phyloP scores from a whole-genome alignment of 345 rosid species.

The Populus pruinosa region DNA sequence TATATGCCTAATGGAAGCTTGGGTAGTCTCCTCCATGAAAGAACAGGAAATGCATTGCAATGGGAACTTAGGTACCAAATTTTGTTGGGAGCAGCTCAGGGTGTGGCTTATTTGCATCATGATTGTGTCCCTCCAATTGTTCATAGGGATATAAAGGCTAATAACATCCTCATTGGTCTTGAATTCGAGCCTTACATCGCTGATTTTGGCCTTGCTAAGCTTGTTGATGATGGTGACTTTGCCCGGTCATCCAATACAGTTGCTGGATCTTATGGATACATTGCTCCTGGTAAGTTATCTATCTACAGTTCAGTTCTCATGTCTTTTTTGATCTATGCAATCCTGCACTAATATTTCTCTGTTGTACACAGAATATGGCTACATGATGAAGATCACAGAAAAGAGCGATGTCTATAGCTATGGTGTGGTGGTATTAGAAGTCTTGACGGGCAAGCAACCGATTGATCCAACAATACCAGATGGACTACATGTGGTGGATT shows the following conservation, averaged over 20 bases:
- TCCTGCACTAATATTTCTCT: not conserved
- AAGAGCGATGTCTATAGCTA: constrained; percentile 95
- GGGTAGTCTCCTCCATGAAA: constrained; percentile 82
- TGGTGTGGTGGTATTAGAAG: constrained; percentile 80
- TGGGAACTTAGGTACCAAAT: constrained; percentile 92
- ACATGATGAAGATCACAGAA: constrained; percentile 94
- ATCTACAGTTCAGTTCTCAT: not conserved
- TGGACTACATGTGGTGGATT: constrained; percentile 76
- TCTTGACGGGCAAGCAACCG: constrained; percentile 86
- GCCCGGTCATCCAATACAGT: constrained; percentile 80
- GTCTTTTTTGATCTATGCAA: not conserved
- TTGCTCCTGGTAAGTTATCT: constrained; percentile 74
- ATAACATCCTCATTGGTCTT: constrained; percentile 81
- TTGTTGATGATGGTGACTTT: constrained; percentile 79
- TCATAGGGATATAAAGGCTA: constrained; percentile 93
- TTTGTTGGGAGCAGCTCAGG: constrained; percentile 86
- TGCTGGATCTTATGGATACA: constrained; percentile 94
- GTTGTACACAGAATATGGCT: constrained; percentile 68
- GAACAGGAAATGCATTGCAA: constrained; percentile 61
- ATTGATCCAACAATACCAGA: constrained; percentile 91
- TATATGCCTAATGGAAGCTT: constrained; percentile 95
- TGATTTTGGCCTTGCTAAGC: constrained; percentile 96
- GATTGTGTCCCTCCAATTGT: constrained; percentile 92
- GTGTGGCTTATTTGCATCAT: constrained; percentile 89
- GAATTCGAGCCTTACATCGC: constrained; percentile 95